A percentile compares a stretch with the other conserved stretches of the same genome.
Evolutionary conservation across 768 basidiomycete species (phyloP).

Genomic region (Lactifluus hygrophoroides): DNA sequence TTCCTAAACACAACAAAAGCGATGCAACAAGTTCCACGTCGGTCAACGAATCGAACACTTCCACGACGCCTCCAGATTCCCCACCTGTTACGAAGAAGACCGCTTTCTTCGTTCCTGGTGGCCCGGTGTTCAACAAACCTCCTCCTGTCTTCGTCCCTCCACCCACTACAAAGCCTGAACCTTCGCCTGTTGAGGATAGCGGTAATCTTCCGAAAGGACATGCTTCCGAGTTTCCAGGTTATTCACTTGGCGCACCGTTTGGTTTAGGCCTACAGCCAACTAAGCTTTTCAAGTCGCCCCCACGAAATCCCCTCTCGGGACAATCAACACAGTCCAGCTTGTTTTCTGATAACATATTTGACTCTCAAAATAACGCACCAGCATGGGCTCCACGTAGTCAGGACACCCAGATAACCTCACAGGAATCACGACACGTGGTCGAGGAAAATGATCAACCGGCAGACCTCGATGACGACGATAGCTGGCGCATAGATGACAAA

Average conservation of each 20-base stretch:
- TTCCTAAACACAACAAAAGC: slow-evolving; percentile 29
- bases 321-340: slow-evolving; percentile 50
- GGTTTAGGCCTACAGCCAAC: slow-evolving; percentile 34
- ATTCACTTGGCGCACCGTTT: slow-evolving; percentile 38
- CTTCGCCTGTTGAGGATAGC: slow-evolving; percentile 16
- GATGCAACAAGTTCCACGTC: slow-evolving; percentile 25
- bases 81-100: slow-evolving; percentile 6
- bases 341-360: slow-evolving; percentile 44
- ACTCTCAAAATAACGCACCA: slow-evolving; percentile 35
- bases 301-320: slow-evolving; percentile 30
- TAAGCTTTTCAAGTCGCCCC: slow-evolving; percentile 19
- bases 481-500: slow-evolving; percentile 69
- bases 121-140: slow-evolving; percentile 54
- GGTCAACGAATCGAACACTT: slow-evolving; percentile 2
- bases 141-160: slow-evolving; percentile 38
- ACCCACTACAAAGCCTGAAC: slow-evolving; percentile 27
- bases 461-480: slow-evolving; percentile 54
- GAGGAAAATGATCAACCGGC: slow-evolving; percentile 25
- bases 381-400: slow-evolving; percentile 55
- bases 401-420: slow-evolving; percentile 43
- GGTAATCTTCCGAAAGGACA: slow-evolving; percentile 25
- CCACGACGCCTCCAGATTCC: slow-evolving; percentile 22
- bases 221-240: slow-evolving; percentile 30
- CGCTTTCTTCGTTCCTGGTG: slow-evolving; percentile 30
- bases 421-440: slow-evolving; percentile 15